Evolutionary conservation across 208 protist genomes (phyloP), one percentile per base, ranked within the genome.

Genomic region (Naegleria lovaniensis): DNA sequence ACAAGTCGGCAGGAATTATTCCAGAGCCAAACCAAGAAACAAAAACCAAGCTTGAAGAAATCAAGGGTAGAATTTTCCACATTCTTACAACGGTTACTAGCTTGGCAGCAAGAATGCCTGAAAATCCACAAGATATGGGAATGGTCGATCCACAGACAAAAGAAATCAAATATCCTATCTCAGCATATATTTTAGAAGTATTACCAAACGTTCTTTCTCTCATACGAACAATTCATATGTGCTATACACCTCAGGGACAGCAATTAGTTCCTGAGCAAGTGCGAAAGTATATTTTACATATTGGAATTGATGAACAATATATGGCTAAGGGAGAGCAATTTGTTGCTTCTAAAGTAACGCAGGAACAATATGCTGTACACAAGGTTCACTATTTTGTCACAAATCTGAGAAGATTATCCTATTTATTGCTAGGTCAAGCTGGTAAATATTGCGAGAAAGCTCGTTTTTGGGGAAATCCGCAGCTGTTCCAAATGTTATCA

Each of bases 271-370:
- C 39, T 39, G 11, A 39, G n/a, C 9, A 88, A 38, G 41, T 29
- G 9, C 51, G 84, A 88, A 38, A 88, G 6, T 38, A 29, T 5
- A 48, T 88, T 22, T 87, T 87, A 29, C 41, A 87, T 87, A 36
- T 87, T 25, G 83, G 83, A n/a, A 87, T 87, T 38, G 83, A 87
- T 51, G 83, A 87, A 52, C 15, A 87, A 29, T 25, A 87, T 16
- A 87, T 25, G 39, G 19, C 33, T 3, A 15, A 16, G 6, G 33
- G 33, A 33, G 22, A 87, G 6, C 9, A 7, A 16, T 87, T 87
- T 87, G 41, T 52, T 48, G 38, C 29, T 13, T 52, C 40, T 15
- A 51, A 41, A 39, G 16, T 87, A 2, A 36, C 40, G 3, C 6
- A 41, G 6, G 19, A 41, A 7, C 39, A 87, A 9, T 51, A 52